Percentiles rank a stretch among this genome's conserved stretches.
These are phyloP conservation scores for Debaryomyces nepalensis DNA, from an alignment of 1,139 yeast genomes.

Conservation along the genomic window DNA sequence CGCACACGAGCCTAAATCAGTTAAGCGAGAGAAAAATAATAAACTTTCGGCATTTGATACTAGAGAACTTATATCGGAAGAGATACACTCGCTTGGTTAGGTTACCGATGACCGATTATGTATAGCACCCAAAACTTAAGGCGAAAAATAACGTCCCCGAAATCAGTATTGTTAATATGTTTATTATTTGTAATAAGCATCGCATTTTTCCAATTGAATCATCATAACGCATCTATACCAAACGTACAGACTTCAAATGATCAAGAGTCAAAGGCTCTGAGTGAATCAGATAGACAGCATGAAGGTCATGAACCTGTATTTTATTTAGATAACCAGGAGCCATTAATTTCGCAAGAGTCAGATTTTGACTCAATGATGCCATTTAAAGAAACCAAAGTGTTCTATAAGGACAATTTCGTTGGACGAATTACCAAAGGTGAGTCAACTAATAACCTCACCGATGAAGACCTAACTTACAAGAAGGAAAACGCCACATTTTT, in stretches of 20 bases:
- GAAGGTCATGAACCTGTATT: slow-evolving; percentile 9
- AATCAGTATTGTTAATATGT: neutral
- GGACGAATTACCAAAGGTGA: slow-evolving; percentile 12
- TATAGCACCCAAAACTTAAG: neutral
- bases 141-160: neutral
- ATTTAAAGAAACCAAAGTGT: slow-evolving; percentile 10
- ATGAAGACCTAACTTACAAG: slow-evolving; percentile 5
- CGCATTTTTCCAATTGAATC: neutral
- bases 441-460: neutral
- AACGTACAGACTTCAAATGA: neutral
- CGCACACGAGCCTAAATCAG: slow-evolving; percentile 1
- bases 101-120: neutral
- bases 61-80: no score
- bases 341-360: slow-evolving; percentile 7
- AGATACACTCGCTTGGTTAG: no score
- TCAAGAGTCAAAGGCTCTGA: neutral
- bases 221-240: neutral
- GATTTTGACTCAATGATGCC: slow-evolving; percentile 12
- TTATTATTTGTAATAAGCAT: neutral
- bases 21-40: slow-evolving; percentile 2
- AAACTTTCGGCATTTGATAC: no score
- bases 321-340: neutral
- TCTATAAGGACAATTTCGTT: slow-evolving; percentile 12
- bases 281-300: neutral
- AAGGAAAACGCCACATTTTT: slow-evolving; percentile 63